Base-by-base conservation (phyloP, 768 basidiomycete species). In the Lentinula raphanica region DNA sequence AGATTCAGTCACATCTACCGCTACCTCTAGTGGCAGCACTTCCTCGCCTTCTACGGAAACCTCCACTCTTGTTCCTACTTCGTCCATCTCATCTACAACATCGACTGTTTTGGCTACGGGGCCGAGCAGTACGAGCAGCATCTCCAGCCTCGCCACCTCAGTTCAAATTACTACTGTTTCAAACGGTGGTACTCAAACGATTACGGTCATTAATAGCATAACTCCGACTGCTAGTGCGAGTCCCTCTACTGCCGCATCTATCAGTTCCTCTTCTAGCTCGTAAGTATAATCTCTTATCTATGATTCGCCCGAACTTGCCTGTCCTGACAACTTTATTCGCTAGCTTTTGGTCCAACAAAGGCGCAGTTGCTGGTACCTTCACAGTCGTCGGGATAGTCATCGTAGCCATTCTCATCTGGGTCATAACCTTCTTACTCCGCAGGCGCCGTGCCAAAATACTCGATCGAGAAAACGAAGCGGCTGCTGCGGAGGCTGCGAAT, bases 291-390 rank as follows among this genome's bases (percentile, higher is more conserved):
- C 31, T 28, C 31, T 35, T 29, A n/a, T 56, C 28, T 11, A 17
- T 44, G 19, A 44, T 11, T 44, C 32, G 8, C 32, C 9, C 8
- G 13, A 39, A 54, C 7, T 19, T 17, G 9, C 42, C 13, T 46
- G 13, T 12, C 6, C 28, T 31, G 3, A 31, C 17, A 31, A n/a
- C n/a, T n/a, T n/a, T n/a, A n/a, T 4, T 21, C 31, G 7, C 17
- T 42, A 79, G 77, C 61, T 78, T 79, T 68, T 72, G 78, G 57
- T 58, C 69, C 40, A 70, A 74, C 55, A 74, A 68, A 36, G 74
- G 71, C 36, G 78, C 75, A 0, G 72, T 77, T 19, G 77, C 76
- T 0, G 73, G 71, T 42, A 74, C 72, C 0, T 79, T 78, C 58
- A 68, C 73, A 38, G 65, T 71, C 45, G 68, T 72, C 45, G 75